phyloP scores from a whole-genome alignment of 2,329 filamentous ascomycete species.

The Penicillium sp. region DNA sequence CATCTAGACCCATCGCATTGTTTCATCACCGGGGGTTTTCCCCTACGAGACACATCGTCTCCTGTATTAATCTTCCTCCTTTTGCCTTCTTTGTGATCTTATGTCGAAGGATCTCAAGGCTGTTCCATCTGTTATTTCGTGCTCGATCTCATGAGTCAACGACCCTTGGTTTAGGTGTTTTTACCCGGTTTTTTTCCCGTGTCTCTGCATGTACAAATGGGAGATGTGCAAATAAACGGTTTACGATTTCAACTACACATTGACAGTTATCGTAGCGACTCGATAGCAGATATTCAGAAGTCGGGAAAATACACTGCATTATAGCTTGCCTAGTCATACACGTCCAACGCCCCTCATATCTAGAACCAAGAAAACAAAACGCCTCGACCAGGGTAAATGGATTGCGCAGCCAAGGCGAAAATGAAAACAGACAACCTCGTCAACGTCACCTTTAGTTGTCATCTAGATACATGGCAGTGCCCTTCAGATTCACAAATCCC shows the following conservation, averaged over 20 bases:
- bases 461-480: conserved; percentile 34
- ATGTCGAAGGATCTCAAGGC: conserved; percentile 1
- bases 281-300: not conserved
- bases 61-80: conserved; percentile 21
- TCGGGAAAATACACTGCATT: not conserved
- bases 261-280: not conserved
- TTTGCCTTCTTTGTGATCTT: conserved; percentile 13
- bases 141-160: conserved; percentile 16
- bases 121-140: conserved; percentile 1
- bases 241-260: not conserved
- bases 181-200: conserved; percentile 7
- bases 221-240: conserved; percentile 21
- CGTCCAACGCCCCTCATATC: not conserved
- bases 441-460: conserved; percentile 17
- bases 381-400: not conserved
- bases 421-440: not conserved
- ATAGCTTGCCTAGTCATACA: not conserved
- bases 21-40: conserved; percentile 1
- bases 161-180: conserved; percentile 13
- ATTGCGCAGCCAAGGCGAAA: not conserved
- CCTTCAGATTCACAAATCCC: conserved; percentile 30
- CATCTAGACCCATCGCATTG: conserved; percentile 19
- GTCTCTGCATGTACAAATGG: conserved; percentile 18
- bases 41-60: conserved; percentile 7
- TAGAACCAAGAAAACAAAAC: not conserved